Evolutionary conservation across 2,329 filamentous ascomycete species (phyloP).

Genomic region (Ceratocystis variospora): DNA sequence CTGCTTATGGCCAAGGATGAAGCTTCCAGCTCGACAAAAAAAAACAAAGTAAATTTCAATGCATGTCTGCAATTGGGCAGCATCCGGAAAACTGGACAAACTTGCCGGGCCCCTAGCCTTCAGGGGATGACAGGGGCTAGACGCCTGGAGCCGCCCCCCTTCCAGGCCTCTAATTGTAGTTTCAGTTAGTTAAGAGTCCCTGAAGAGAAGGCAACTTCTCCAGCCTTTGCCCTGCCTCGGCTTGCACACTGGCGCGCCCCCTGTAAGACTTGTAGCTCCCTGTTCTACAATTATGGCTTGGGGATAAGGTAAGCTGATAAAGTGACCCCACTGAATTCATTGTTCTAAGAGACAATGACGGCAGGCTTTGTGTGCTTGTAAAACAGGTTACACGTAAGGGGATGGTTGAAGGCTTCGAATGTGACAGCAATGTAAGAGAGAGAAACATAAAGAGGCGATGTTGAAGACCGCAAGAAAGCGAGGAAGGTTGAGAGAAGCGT

Average conservation of each 20-base stretch:
- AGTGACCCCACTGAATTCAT: too few relatives aligned
- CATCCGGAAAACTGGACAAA: constrained; percentile 6
- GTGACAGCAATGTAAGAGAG: constrained; percentile 4
- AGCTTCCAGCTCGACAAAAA: constrained; percentile 1
- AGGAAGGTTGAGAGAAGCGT: background rate
- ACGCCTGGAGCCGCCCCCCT: background rate
- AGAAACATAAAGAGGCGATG: constrained; percentile 3
- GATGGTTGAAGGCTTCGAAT: background rate
- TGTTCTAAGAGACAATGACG: background rate
- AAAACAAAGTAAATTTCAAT: constrained; percentile 1
- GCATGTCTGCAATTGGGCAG: constrained; percentile 2
- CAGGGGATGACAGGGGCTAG: constrained; percentile 1
- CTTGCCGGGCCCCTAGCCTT: background rate
- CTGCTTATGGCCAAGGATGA: background rate
- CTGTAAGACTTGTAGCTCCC: too few relatives aligned
- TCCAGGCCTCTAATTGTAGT: constrained; percentile 6
- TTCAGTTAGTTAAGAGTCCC: constrained; percentile 1
- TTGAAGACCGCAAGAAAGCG: background rate
- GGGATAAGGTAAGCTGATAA: too few relatives aligned
- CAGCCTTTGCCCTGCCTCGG: background rate
- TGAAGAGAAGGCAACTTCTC: background rate
- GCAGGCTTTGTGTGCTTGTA: background rate
- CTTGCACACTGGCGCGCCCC: too few relatives aligned
- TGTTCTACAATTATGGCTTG: too few relatives aligned
- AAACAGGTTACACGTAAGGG: background rate